Evolutionary conservation across 208 protist genomes (phyloP), one percentile per base, ranked within the genome.

Genomic region (Crithidia thermophila): DNA sequence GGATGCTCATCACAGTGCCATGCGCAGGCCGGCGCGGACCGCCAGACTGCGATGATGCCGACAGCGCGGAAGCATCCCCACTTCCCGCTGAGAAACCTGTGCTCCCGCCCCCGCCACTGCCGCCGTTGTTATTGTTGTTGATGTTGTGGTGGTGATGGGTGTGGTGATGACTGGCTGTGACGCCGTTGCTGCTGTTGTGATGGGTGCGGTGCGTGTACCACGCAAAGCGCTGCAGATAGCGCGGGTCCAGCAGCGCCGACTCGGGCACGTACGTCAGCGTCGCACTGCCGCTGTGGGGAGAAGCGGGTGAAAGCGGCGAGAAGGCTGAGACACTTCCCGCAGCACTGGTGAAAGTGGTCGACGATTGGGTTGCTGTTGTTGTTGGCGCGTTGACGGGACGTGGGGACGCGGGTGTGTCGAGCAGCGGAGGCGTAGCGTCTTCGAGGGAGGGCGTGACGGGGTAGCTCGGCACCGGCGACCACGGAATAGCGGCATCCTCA

Each of bases 181-280:
- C 20, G 31, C 43, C 42, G n/a, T 40, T 33, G 46, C 45, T 18
- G 20, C 40, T 33, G 46, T 53, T 13, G 65, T 81, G 75, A 11
- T 81, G 49, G 0, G 64, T 57, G 28, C 66, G 42, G 47, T 76
- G 71, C 56, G 81, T 68, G 77, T 75, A 85, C 42, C 67, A 71
- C 7, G 78, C 74, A 60, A 92, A 89, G 31, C 83, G 79, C 31
- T 69, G 67, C 2, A 85, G 60, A 52, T 89, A 89, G 10, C 70
- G 55, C 27, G 77, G 76, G 40, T 89, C 79, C 3, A 92, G 68
- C 47, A 92, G 76, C 23, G 84, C 86, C 25, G 57, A 52, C 67
- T 92, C 86, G 10, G 81, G 83, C 50, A 87, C 80, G 36, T 71
- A 72, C 36, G 36, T 27, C 13, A 72, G 46, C n/a, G 43, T n/a